Conservation (phyloP, 148 eudicot species). For the Mesembryanthemum crystallinum region DNA sequence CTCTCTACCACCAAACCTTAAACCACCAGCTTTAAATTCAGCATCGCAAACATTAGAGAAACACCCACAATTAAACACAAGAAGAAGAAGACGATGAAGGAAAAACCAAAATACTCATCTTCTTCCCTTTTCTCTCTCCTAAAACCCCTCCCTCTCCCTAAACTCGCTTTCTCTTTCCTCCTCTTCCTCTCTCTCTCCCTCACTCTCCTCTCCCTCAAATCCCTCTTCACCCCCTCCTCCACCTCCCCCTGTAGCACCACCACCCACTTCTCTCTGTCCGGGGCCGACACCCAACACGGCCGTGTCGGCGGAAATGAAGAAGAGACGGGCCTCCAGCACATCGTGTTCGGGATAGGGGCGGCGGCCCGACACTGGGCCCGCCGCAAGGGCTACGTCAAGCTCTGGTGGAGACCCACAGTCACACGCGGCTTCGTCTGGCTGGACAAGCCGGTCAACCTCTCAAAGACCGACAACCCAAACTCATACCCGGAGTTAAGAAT, state of each 20-base stretch:
- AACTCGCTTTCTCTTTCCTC: constrained; percentile 24
- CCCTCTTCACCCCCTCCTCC: neutral
- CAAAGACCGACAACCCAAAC: neutral
- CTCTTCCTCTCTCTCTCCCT: constrained; percentile 19
- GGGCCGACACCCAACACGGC: constrained; percentile 13
- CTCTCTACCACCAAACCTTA: too few species aligned
- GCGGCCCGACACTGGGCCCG: constrained; percentile 45
- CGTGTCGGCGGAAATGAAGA: too few species aligned
- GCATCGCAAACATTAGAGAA: neutral
- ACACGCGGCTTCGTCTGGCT: constrained; percentile 57
- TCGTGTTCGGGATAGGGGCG: constrained; percentile 56
- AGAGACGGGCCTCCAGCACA: constrained; percentile 32
- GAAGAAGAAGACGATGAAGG: neutral
- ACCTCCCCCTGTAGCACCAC: neutral
- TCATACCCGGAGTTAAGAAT: constrained; percentile 36
- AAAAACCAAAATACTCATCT: constrained; percentile 6
- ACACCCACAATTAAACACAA: neutral
- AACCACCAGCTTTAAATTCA: too few species aligned
- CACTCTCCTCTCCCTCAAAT: constrained; percentile 17
- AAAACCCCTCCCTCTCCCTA: constrained; percentile 5
- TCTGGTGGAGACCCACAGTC: constrained; percentile 56
- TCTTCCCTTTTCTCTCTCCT: neutral
- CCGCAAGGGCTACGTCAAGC: constrained; percentile 42
- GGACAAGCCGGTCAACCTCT: constrained; percentile 22
- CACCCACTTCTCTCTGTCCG: neutral